Evolutionary conservation across 176 grass and related monocot genomes (phyloP), one percentile per base, ranked within the genome.

Genomic region (Rhynchospora pubera): DNA sequence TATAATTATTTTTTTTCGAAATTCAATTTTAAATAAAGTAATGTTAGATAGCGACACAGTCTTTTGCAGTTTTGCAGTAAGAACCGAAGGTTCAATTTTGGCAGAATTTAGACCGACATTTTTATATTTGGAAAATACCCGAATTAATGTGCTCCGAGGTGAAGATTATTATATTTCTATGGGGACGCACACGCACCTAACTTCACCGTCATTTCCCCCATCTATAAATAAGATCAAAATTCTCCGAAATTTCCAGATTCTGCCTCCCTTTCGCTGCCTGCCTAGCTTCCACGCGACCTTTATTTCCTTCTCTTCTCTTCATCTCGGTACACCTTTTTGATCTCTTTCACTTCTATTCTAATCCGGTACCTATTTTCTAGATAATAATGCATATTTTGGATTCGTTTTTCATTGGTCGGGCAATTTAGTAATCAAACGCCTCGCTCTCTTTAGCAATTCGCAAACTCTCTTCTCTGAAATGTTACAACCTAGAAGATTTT

Each of bases 241-340:
- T 28, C 11, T 52, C 39, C 21, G 45, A 26, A 19, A 74, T 51
- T 73, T 74, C 70, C 70, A 74, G 70, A 15, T 50, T 74, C 70
- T 52, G 26, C 70, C 16, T 39, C 2, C 19, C n/a, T 50, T 74
- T 50, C 46, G 21, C n/a, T 68, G 21, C 70, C 46, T 2, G 70
- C 70, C 70, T 74, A 74, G 26, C 21, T 52, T 74, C 70, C 11
- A 74, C 70, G 70, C 46, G 46, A 74, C 70, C n/a, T 46, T 1
- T 50, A 13, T 51, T 11, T 52, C 24, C 9, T 51, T 52, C 46
- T 51, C 32, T 52, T 5, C 52, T 74, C 69, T 73, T 73, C 10
- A 5, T 51, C 10, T 72, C 44, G 69, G 69, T 51, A 51, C 24
- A 58, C 56, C 56, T 18, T 18, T 58, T 58, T 13, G 6, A n/a